phyloP scores from a whole-genome alignment of 352 stramenopile genomes.

The Thalassiosira livingstoniorum region DNA sequence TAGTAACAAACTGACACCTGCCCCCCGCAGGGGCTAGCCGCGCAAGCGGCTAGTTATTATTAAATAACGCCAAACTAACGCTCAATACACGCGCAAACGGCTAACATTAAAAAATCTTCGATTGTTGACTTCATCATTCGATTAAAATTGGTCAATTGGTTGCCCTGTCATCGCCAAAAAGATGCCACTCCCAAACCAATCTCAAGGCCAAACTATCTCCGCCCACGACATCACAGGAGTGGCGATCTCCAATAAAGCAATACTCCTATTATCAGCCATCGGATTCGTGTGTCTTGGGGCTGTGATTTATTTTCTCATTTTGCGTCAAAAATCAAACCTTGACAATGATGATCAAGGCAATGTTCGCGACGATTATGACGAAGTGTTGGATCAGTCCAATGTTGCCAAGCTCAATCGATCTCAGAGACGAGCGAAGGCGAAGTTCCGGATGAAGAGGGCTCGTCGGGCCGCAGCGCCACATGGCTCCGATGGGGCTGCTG shows the following conservation, averaged over 20 bases:
- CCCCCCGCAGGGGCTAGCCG: no score
- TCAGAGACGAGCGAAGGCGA: slow-evolving; percentile 67
- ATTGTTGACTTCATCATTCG: neutral
- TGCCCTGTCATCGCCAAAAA: neutral
- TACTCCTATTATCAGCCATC: slow-evolving; percentile 40
- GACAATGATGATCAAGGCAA: slow-evolving; percentile 16
- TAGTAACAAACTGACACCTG: no score
- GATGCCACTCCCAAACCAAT: neutral
- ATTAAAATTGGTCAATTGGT: neutral
- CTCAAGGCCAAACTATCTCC: slow-evolving; percentile 11
- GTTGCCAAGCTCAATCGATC: slow-evolving; percentile 67
- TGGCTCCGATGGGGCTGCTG: slow-evolving; percentile 10
- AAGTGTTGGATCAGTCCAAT: slow-evolving; percentile 60
- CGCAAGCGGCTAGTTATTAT: no score
- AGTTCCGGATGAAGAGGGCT: slow-evolving; percentile 72
- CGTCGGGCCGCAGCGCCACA: slow-evolving; percentile 24
- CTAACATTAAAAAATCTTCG: neutral
- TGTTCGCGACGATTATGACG: slow-evolving; percentile 54
- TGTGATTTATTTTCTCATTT: slow-evolving; percentile 44
- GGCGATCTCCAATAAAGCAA: slow-evolving; percentile 40
- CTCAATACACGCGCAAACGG: neutral
- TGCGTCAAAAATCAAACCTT: slow-evolving; percentile 19
- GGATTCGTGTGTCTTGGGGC: slow-evolving; percentile 49
- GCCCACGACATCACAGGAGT: slow-evolving; percentile 41
- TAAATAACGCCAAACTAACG: neutral